phyloP scores from a whole-genome alignment of 1,284 basidiomycete species.

The Chiua sp. region DNA sequence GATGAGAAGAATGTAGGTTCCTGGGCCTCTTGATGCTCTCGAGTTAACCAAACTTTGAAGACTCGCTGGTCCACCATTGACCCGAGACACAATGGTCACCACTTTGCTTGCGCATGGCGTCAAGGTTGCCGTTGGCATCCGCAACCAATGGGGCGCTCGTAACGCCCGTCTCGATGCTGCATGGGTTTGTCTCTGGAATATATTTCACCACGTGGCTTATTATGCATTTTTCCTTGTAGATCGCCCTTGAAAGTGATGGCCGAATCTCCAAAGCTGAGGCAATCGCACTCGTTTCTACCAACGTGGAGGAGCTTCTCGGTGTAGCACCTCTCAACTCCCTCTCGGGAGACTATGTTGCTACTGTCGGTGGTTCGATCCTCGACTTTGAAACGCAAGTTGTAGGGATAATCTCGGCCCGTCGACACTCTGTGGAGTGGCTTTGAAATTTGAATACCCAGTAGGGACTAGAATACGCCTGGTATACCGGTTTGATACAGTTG shows the following conservation, averaged over 20 bases:
- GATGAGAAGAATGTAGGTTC: slow-evolving; percentile 50
- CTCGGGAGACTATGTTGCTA: slow-evolving; percentile 55
- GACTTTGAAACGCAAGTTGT: slow-evolving; percentile 51
- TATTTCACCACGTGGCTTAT: background rate
- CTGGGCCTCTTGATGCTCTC: background rate
- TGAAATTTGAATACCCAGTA: slow-evolving; percentile 9
- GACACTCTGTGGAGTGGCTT: slow-evolving; percentile 35
- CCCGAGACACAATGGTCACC: slow-evolving; percentile 65
- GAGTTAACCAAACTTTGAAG: slow-evolving; percentile 31
- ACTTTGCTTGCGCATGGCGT: slow-evolving; percentile 72
- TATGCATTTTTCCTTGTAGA: slow-evolving; percentile 17
- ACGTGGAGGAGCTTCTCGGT: slow-evolving; percentile 62
- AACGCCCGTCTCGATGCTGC: slow-evolving; percentile 62
- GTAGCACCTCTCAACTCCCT: slow-evolving; percentile 36
- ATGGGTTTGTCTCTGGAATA: slow-evolving; percentile 24
- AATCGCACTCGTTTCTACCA: slow-evolving; percentile 33
- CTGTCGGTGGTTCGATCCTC: slow-evolving; percentile 46
- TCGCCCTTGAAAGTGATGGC: slow-evolving; percentile 25
- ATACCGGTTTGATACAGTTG: no score
- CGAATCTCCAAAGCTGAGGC: slow-evolving; percentile 37
- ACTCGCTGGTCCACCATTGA: slow-evolving; percentile 79
- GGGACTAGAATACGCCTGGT: no score
- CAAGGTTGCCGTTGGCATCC: slow-evolving; percentile 72
- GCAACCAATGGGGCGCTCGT: slow-evolving; percentile 58
- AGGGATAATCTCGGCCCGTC: slow-evolving; percentile 49